Evolutionary conservation across 2,329 filamentous ascomycete genomes (phyloP).

Genomic region (Epichloe bromicola): DNA sequence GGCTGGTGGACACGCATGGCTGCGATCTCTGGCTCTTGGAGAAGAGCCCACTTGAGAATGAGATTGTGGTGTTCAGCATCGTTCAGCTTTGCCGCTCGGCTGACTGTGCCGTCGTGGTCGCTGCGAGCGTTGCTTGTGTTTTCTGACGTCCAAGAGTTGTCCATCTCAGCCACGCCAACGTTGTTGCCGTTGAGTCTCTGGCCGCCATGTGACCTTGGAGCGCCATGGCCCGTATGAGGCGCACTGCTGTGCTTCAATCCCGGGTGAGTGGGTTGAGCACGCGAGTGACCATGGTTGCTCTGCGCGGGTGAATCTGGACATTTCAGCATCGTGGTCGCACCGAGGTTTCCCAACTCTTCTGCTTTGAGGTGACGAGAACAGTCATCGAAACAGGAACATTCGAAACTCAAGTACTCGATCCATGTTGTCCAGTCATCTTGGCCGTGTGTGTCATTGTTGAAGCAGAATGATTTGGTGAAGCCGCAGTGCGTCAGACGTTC

Average conservation of each 20-base stretch:
- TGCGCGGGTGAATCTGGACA: neutral
- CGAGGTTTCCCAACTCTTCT: neutral
- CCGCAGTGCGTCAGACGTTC: neutral
- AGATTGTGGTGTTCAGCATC: conserved; percentile 1
- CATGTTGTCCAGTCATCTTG: conserved; percentile 6
- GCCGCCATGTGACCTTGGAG: neutral
- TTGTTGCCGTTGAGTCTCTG: neutral
- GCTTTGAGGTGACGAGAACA: neutral
- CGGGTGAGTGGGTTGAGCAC: too few species aligned
- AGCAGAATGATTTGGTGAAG: conserved; percentile 1
- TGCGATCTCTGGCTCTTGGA: conserved; percentile 3
- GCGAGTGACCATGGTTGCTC: neutral
- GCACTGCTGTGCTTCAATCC: neutral
- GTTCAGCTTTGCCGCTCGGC: neutral
- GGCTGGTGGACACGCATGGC: neutral
- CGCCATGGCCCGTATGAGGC: neutral
- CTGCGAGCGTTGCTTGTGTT: neutral
- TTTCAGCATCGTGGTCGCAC: neutral
- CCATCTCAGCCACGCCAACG: too few species aligned
- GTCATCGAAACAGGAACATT: conserved; percentile 2
- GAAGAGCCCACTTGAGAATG: conserved; percentile 1
- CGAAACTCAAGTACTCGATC: conserved; percentile 6
- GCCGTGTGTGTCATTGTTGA: neutral
- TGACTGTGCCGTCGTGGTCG: neutral
- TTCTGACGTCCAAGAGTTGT: neutral